These are phyloP conservation scores for Xylaria intraflava DNA, from an alignment of 495 filamentous ascomycete genomes.

Conservation along the genomic window DNA sequence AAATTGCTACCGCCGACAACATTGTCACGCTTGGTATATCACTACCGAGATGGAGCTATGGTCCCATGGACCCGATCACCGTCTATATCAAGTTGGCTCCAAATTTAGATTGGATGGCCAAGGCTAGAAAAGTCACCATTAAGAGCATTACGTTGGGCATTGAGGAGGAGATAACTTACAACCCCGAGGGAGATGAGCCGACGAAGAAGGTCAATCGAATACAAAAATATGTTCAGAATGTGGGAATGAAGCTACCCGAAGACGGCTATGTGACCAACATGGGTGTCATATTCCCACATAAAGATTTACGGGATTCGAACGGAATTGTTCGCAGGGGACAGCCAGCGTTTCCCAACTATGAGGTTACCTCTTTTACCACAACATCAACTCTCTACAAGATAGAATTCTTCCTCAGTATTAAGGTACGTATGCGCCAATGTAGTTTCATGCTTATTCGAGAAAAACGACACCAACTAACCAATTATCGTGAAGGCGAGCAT, in stretches of 20 bases:
- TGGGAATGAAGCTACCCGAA: conserved; percentile 78
- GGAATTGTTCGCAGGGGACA: conserved; percentile 82
- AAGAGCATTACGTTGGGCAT: conserved; percentile 88
- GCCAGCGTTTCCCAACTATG: conserved; percentile 81
- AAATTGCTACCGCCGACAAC: conserved; percentile 79
- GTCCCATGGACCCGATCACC: conserved; percentile 87
- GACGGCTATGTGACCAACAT: conserved; percentile 86
- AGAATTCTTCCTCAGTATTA: conserved; percentile 91
- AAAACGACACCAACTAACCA: conserved; percentile 15
- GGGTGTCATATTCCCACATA: conserved; percentile 82
- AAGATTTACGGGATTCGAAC: conserved; percentile 81
- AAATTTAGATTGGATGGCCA: conserved; percentile 83
- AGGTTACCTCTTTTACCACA: conserved; percentile 85
- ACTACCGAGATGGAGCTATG: conserved; percentile 92
- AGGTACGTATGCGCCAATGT: conserved; percentile 49
- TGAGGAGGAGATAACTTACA: conserved; percentile 95
- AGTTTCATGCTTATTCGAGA: not conserved
- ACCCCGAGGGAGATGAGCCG: conserved; percentile 96
- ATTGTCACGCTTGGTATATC: conserved; percentile 87
- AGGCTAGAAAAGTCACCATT: conserved; percentile 89
- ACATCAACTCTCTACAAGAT: conserved; percentile 94
- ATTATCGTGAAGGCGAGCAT: conserved; percentile 63
- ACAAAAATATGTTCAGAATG: conserved; percentile 71
- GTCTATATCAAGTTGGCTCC: conserved; percentile 91
- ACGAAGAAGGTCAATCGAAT: conserved; percentile 82